Evolutionary conservation across 192 early-diverging fungal species (phyloP).

Genomic region (Rhizophlyctis rosea): DNA sequence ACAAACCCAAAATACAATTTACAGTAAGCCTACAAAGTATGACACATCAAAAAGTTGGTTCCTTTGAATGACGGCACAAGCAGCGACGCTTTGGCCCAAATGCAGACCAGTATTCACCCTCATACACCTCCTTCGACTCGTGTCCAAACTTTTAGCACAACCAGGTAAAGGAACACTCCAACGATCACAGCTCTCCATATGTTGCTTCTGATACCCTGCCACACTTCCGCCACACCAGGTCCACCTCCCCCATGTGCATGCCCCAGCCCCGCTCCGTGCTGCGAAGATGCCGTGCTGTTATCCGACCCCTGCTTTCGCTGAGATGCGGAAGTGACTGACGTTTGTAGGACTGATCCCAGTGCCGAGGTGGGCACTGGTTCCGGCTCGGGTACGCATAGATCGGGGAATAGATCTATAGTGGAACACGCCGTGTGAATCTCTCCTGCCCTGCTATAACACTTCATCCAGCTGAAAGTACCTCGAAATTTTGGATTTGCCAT

Average conservation of each 20-base stretch:
- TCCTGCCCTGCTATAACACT: neutral
- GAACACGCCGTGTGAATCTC: no score
- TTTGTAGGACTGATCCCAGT: conserved; percentile 6
- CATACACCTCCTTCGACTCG: no score
- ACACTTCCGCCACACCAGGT: conserved; percentile 12
- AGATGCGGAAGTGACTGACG: conserved; percentile 5
- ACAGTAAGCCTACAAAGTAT: no score
- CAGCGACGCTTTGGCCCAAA: no score
- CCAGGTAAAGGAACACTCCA: conserved; percentile 36
- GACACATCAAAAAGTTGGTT: no score
- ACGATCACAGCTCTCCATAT: conserved; percentile 32
- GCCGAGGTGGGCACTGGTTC: conserved; percentile 45
- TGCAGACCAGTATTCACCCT: no score
- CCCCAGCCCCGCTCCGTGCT: no score
- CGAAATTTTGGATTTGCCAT: conserved; percentile 68
- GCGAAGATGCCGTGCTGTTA: no score
- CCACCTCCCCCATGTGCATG: no score
- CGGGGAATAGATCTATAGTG: conserved; percentile 81
- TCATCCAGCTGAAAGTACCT: conserved; percentile 40
- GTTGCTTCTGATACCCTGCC: conserved; percentile 27
- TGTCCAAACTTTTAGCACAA: conserved; percentile 42
- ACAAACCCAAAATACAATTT: no score
- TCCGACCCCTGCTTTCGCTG: no score
- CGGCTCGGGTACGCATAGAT: conserved; percentile 63
- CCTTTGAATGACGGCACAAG: no score